Evolutionary conservation across 116 monocot genomes (phyloP), one percentile per base, ranked within the genome.

Genomic region (Iris pallida): DNA sequence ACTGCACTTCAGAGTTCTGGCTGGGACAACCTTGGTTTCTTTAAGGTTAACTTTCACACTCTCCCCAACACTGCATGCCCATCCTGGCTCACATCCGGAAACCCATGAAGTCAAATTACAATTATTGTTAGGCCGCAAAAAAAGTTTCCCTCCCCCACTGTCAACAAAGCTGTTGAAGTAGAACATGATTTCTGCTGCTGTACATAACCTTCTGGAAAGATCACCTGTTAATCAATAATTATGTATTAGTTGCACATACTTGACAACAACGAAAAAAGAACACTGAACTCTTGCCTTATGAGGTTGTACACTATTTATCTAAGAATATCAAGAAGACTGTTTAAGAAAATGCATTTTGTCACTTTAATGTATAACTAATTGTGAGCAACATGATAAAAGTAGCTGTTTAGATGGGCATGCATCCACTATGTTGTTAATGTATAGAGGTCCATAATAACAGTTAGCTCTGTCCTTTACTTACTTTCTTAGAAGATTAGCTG

Each of bases 11-110:
- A 15, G 4, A 40, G 70, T 82, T 76, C 88, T 84, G 14, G 53
- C 2, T 40, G 88, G 88, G 0, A 74, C 57, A 8, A 66, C 60
- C 12, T 65, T 80, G 6, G 51, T 8, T 30, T 79, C 74, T n/a
- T 68, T 40, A 16, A 67, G 67, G 30, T 73, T 20, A 56, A 76
- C 54, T 61, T 73, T 81, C 71, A 64, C 53, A 16, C 60, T 60
- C 8, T 48, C 10, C 6, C 57, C 42, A 59, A 51, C 68, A 60
- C 61, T 71, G 41, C 88, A 88, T n/a, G 88, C 81, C 88, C 88
- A 88, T 57, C 84, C 88, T 16, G 83, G 78, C 52, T 88, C 78
- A 67, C 88, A 88, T 67, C 83, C 88, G 43, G 78, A 30, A 62
- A 73, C 61, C 83, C 84, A 88, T 55, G 81, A 83, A 6, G 69